Base-by-base conservation (phyloP, 208 protist species). In the Phytomonas sp. region DNA sequence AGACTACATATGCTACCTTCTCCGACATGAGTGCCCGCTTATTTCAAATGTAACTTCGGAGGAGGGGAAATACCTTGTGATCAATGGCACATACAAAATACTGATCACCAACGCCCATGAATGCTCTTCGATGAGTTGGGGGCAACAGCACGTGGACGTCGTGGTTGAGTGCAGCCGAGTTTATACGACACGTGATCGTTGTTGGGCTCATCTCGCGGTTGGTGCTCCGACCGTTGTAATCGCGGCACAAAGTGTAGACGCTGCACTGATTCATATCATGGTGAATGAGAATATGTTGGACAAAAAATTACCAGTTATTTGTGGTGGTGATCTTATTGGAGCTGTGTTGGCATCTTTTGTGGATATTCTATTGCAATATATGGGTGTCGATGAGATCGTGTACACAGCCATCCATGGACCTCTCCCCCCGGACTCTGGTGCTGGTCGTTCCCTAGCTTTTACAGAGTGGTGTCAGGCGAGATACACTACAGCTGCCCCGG, bases 331-430 rank as follows among this genome's bases (percentile, higher is more conserved):
- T 29, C 99, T 98, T 76, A 99, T 99, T 68, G 99, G 98, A 70
- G 99, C 99, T 79, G 99, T 98, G 77, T 83, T 99, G 11, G 98
- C 98, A 4, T 98, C 98, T 62, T 70, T 99, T 15, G 91, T 93
- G 64, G 96, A 98, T 72, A 63, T 94, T 36, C 75, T 99, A 66
- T 61, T 99, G 71, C 91, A 98, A 9, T 84, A 87, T 59, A 98
- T 94, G 71, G 97, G 90, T 60, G 94, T 99, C 43, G 83, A 83
- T 32, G 92, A 98, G 73, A 87, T 92, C 75, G 83, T 98, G 53
- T 99, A 99, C 97, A 99, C 98, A 9, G 99, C 98, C 63, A 89
- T 99, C 32, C 98, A 99, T 82, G 88, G 98, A n/a, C 84, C 96
- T 28, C 64, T 72, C 30, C 93, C 96, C 46, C 98, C 84, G 23